Evolutionary conservation across 768 basidiomycete species (phyloP).

Genomic region (Boletus rufocinnamomeus): DNA sequence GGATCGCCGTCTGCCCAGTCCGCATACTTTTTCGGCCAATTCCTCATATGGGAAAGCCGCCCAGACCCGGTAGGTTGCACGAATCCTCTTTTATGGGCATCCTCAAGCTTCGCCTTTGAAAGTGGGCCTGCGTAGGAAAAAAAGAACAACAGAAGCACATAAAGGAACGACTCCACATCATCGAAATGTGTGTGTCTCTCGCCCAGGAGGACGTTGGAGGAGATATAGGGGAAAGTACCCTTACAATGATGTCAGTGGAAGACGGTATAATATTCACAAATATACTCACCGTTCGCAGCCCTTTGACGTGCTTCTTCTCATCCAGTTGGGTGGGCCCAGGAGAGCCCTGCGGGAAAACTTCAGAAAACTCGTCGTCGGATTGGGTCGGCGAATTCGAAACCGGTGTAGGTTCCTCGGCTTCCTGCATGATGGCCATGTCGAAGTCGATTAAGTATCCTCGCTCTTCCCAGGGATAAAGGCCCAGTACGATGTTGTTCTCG

Average conservation of each 20-base stretch:
- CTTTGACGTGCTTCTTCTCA: not conserved
- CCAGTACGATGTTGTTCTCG: not conserved
- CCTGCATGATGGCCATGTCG: slow-evolving; percentile 20
- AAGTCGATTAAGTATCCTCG: slow-evolving; percentile 30
- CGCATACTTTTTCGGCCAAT: slow-evolving; percentile 7
- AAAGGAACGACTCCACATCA: slow-evolving; percentile 21
- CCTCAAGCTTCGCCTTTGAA: not conserved
- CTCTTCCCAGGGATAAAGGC: not conserved
- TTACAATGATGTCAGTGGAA: not conserved
- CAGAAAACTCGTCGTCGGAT: not conserved
- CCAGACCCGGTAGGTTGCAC: slow-evolving; percentile 2
- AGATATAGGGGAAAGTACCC: slow-evolving; percentile 13
- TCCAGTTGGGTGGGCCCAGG: no score
- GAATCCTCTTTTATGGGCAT: not conserved
- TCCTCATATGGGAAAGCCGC: not conserved
- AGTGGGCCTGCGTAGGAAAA: slow-evolving; percentile 13
- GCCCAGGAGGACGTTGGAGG: slow-evolving; percentile 9
- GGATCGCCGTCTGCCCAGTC: slow-evolving; percentile 4
- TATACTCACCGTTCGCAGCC: no score
- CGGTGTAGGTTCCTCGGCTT: not conserved
- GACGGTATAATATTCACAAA: not conserved
- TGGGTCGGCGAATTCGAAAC: not conserved
- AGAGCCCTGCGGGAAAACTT: no score
- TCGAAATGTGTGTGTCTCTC: slow-evolving; percentile 7
- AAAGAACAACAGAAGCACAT: slow-evolving; percentile 19